Base-by-base conservation (phyloP, 2,329 filamentous ascomycete genomes). In the Trichoderma oligosporum region DNA sequence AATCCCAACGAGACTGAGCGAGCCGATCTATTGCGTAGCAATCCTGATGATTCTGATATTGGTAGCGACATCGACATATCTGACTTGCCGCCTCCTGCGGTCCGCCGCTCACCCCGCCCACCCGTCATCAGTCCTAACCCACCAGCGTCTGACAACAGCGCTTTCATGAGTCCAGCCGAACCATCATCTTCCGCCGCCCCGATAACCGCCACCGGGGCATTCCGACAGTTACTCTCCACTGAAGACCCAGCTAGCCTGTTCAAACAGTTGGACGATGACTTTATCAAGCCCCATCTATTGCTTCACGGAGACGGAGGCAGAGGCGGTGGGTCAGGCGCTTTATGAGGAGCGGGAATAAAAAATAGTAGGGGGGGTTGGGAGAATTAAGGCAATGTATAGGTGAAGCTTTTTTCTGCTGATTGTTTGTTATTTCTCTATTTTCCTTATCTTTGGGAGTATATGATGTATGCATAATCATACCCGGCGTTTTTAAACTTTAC, bases 181-280 rank as follows among this genome's bases (percentile, higher is more conserved):
- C 59, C 66, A 7, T 65, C 70, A 56, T 59, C 66, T 11, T 65
- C 70, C 3, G 33, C 64, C 49, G 64, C 76, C 46, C 74, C 80
- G 39, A 75, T 91, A n/a, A 89, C 84, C 25, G 89, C 89, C 9
- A 82, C 85, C 18, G 88, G 85, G 27, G 88, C 91, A 0, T 84
- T 97, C 58, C 85, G 86, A 57, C 88, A 93, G 68, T 77, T 99
- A 7, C 85, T 96, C 64, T 89, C 88, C 14, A 82, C 88, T 1
- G 91, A 96, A 49, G 94, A 99, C 70, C 91, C 95, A 42, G 88
- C 89, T 8, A 91, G 88, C 44, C 84, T 95, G 74, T 96, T 99
- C 72, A 86, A 86, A 64, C 92, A 96, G 73, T 77, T 99, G 60
- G 94, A 99, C 70, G 94, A 99, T 72, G 91, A 92, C 60, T 97